A percentile compares a stretch with the other conserved stretches of the same genome.
Conservation (phyloP, 192 early-diverging fungal genomes). For the Coemansia sp. region DNA sequence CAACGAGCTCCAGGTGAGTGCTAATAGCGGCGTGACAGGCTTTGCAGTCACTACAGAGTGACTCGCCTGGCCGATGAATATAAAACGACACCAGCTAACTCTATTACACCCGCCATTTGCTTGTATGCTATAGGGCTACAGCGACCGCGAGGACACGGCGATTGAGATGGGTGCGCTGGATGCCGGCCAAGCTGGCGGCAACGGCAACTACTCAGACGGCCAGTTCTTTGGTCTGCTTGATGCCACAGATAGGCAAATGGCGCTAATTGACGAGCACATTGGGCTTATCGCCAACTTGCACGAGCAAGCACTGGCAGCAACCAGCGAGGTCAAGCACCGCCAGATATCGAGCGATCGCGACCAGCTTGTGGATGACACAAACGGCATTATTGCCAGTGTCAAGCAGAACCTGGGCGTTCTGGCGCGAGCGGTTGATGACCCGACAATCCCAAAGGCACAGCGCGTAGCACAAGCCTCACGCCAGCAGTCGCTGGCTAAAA, state of each 20-base stretch:
- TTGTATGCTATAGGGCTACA: constrained; percentile 23
- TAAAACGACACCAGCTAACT: not conserved
- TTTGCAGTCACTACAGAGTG: too few species aligned
- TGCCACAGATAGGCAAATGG: constrained; percentile 29
- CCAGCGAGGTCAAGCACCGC: constrained; percentile 40
- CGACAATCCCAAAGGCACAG: constrained; percentile 34
- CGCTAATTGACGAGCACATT: constrained; percentile 31
- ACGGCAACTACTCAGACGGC: constrained; percentile 14
- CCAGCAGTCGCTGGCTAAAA: constrained; percentile 33
- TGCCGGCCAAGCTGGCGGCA: constrained; percentile 3
- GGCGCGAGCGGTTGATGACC: constrained; percentile 33
- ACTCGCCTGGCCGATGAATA: too few species aligned
- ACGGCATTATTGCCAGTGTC: constrained; percentile 26
- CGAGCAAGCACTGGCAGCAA: constrained; percentile 45
- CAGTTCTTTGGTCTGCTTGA: constrained; percentile 41
- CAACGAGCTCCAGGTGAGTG: constrained; percentile 47
- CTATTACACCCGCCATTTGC: not conserved
- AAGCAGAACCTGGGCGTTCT: constrained; percentile 41
- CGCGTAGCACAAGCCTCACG: constrained; percentile 31
- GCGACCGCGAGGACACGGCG: constrained; percentile 32
- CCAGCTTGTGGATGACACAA: constrained; percentile 39
- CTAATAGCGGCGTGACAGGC: not conserved
- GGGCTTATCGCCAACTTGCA: constrained; percentile 38
- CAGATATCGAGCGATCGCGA: constrained; percentile 45
- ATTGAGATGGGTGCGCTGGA: constrained; percentile 37